These are phyloP conservation scores for Trichophyton schoenleinii DNA, from an alignment of 2,329 filamentous ascomycete genomes.

Conservation along the genomic window DNA sequence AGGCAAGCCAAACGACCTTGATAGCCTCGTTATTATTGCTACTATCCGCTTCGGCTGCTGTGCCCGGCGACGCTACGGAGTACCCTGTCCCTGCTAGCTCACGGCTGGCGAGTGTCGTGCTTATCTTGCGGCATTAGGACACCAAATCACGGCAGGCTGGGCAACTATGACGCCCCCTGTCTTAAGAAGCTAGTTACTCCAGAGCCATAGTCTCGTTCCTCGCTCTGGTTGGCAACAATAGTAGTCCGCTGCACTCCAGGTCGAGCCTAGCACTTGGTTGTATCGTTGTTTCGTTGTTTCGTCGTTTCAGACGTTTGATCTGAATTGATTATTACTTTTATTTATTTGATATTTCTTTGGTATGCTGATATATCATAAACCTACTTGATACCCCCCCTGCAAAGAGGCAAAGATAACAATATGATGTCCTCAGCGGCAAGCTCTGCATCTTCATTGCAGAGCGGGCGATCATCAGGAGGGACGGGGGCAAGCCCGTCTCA, in stretches of 20 bases:
- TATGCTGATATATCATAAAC: not conserved
- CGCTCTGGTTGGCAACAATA: not conserved
- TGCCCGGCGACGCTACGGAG: not conserved
- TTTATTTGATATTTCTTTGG: not conserved
- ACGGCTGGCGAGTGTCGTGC: not conserved
- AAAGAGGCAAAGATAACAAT: not conserved
- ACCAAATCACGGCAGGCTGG: not conserved
- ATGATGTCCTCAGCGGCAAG: slow-evolving; percentile 6
- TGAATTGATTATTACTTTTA: too few species aligned
- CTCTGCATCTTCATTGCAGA: not conserved
- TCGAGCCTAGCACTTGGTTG: too few species aligned
- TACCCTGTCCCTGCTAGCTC: not conserved
- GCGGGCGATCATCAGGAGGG: not conserved
- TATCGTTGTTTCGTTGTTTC: too few species aligned
- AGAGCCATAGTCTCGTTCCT: not conserved
- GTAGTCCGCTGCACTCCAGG: too few species aligned
- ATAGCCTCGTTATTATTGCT: too few species aligned
- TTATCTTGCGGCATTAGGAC: not conserved
- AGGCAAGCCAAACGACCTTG: too few species aligned
- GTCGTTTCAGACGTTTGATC: too few species aligned
- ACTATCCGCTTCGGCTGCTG: not conserved
- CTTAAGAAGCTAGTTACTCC: not conserved
- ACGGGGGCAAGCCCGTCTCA: not conserved
- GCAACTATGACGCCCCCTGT: not conserved
- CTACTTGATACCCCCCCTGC: not conserved